Evolutionary conservation across 2,329 filamentous ascomycete genomes (phyloP), one percentile per base, ranked within the genome.

Genomic region (Cercospora sesami): DNA sequence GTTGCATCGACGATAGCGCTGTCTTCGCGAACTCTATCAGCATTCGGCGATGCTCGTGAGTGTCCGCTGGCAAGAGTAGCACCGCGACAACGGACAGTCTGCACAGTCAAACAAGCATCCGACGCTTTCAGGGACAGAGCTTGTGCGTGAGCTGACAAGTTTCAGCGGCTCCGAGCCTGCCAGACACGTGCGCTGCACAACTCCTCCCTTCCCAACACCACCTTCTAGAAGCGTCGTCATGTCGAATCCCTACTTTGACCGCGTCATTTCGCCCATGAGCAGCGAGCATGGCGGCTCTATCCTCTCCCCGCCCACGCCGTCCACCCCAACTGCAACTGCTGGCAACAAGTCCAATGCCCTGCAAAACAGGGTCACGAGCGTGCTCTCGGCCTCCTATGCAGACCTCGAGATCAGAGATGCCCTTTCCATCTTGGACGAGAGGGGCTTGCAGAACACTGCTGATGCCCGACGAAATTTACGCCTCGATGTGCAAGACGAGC

Each of bases 341-440:
- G 48, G 28, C 39, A 48, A 78, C 59, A 86, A 82, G 21, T 75
- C 82, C 14, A 92, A 88, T 79, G 90, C 93, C 7, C 83, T 98
- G 33, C 89, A 92, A 7, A 90, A 90, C 69, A 93, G 95, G 77
- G 87, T 97, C 73, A 91, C 92, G 26, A 90, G 87, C 69, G 91
- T 98, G 48, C 86, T 98, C 60, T 97, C 95, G 4, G 90, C 93
- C 2, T 97, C 94, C 0, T 97, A 97, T 80, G 91, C 93, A 6
- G 95, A 98, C 80, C 86, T 92, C 5, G 94, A 97, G 73, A 96
- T 98, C 73, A 88, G 93, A 72, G 92, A 96, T 82, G 90, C 93
- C 14, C 82, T 99, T 31, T 84, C 87, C 63, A 87, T 95, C 0
- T 82, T 98, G 21, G 94, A 97, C 79, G 82, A 87, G 60, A 86